Conservation (phyloP, 2,329 filamentous ascomycete species). For the Dichotomopilus funicola region DNA sequence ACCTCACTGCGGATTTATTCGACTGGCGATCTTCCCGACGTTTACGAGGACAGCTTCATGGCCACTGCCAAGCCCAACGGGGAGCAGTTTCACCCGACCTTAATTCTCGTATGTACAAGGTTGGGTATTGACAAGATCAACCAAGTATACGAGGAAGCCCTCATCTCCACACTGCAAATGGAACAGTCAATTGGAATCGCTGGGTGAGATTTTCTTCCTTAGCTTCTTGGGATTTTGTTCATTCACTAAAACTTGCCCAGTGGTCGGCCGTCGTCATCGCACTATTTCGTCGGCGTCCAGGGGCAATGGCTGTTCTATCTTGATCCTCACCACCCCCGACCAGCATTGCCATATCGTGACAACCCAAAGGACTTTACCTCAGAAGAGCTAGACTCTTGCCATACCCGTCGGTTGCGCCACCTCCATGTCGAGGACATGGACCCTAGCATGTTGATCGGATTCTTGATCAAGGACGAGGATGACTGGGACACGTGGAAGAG, state of each 20-base stretch:
- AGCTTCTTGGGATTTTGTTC: background rate
- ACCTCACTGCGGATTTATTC: conserved; percentile 73
- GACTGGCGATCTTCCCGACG: conserved; percentile 81
- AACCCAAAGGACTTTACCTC: conserved; percentile 52
- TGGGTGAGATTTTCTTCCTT: conserved; percentile 53
- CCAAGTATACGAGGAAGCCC: conserved; percentile 89
- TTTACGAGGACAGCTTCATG: conserved; percentile 86
- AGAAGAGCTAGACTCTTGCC: conserved; percentile 75
- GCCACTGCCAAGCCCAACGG: conserved; percentile 64
- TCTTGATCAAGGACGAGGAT: conserved; percentile 72
- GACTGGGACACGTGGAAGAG: conserved; percentile 82
- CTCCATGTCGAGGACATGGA: conserved; percentile 91
- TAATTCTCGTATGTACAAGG: conserved; percentile 82
- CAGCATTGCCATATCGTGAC: conserved; percentile 60
- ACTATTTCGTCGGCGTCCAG: conserved; percentile 54
- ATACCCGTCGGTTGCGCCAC: conserved; percentile 76
- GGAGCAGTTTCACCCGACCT: conserved; percentile 67
- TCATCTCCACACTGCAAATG: conserved; percentile 78
- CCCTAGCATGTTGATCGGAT: conserved; percentile 94
- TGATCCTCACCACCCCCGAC: conserved; percentile 82
- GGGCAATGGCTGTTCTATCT: conserved; percentile 86
- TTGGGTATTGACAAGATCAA: conserved; percentile 93
- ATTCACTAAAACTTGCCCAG: conserved; percentile 38
- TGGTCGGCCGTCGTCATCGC: conserved; percentile 82
- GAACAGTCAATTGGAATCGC: conserved; percentile 93